Evolutionary conservation across 169 alveolate species (phyloP).

Genomic region (Eimeria brunetti): DNA sequence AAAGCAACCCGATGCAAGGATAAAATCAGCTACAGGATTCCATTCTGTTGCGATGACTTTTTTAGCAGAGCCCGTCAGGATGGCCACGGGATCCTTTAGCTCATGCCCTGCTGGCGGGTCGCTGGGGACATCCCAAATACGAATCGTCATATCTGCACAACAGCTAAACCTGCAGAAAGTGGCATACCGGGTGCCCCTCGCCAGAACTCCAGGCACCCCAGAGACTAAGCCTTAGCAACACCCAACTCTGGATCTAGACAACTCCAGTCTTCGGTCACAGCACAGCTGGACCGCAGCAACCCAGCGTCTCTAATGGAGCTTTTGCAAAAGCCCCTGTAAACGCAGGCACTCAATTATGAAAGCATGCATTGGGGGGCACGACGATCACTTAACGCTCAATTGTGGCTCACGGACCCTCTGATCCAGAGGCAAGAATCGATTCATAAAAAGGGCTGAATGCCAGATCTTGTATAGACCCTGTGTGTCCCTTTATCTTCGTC

Average conservation of each 20-base stretch:
- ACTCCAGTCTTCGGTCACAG: background rate
- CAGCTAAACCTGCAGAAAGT: background rate
- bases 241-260: background rate
- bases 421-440: constrained; percentile 80
- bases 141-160: constrained; percentile 73
- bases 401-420: constrained; percentile 68
- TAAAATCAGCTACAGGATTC: constrained; percentile 70
- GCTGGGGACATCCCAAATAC: constrained; percentile 78
- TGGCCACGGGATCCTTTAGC: constrained; percentile 73
- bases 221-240: background rate
- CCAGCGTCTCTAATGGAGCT: background rate
- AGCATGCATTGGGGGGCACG: background rate
- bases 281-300: background rate
- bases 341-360: background rate
- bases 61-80: constrained; percentile 73
- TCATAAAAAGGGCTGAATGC: constrained; percentile 78
- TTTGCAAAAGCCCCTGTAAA: background rate
- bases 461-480: constrained; percentile 74
- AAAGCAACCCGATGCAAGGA: constrained; percentile 79
- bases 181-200: background rate
- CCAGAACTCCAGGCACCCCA: background rate
- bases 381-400: background rate
- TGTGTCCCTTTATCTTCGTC: constrained; percentile 81
- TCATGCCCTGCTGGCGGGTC: constrained; percentile 53
- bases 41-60: constrained; percentile 78